These are phyloP conservation scores for Chrysanthemum lavandulifolium DNA, from an alignment of 129 eudicot species.

Conservation along the genomic window DNA sequence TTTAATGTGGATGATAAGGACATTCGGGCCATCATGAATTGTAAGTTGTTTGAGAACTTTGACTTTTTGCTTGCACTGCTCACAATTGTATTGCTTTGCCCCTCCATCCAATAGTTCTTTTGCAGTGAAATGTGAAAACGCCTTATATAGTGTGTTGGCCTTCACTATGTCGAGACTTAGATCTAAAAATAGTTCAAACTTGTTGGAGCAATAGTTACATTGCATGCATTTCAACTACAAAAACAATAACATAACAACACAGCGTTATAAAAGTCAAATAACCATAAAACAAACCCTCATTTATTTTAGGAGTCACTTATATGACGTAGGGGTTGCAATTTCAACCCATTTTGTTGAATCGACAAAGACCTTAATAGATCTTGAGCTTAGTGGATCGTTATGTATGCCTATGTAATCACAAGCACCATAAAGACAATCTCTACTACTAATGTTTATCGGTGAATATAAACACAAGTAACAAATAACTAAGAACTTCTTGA, in stretches of 20 bases:
- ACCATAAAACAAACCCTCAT: background rate
- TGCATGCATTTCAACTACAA: conserved; percentile 13
- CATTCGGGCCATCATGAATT: conserved; percentile 57
- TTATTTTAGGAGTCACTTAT: no score
- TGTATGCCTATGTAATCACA: no score
- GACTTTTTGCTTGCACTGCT: conserved; percentile 10
- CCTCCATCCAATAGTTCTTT: conserved; percentile 12
- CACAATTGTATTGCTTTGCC: conserved; percentile 2
- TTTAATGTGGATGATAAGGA: conserved; percentile 66
- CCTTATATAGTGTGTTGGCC: background rate
- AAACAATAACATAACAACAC: conserved; percentile 1
- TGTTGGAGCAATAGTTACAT: conserved; percentile 15
- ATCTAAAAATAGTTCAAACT: background rate
- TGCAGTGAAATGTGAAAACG: background rate
- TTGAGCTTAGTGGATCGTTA: no score
- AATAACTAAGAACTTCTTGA: no score
- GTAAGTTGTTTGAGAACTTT: conserved; percentile 30
- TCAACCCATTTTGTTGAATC: no score
- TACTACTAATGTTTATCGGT: no score
- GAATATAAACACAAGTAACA: no score
- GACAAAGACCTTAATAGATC: no score
- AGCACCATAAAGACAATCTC: no score
- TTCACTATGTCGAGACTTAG: conserved; percentile 10
- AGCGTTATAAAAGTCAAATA: background rate
- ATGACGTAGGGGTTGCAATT: no score